A percentile compares a stretch with the other conserved stretches of the same genome.
Evolutionary conservation across 2,329 filamentous ascomycete genomes (phyloP).

Genomic region (Nigrospora oryzae): DNA sequence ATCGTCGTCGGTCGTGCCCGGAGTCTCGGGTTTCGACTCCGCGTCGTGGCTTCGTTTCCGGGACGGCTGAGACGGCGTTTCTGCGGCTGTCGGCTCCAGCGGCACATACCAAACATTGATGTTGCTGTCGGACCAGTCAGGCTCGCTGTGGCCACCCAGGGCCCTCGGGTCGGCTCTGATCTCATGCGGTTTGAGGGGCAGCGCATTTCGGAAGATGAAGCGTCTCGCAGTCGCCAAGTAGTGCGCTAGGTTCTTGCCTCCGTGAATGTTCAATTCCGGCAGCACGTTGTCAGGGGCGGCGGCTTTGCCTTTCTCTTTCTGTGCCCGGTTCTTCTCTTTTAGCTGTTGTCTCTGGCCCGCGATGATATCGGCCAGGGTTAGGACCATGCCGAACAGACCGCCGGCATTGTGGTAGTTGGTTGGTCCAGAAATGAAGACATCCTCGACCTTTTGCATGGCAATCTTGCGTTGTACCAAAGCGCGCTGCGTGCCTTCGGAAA

Average conservation of each 20-base stretch:
- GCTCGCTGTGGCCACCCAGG: conserved; percentile 36
- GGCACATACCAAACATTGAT: conserved; percentile 82
- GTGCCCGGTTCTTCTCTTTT: conserved; percentile 25
- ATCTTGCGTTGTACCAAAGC: conserved; percentile 61
- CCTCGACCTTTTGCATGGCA: conserved; percentile 55
- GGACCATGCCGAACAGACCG: conserved; percentile 74
- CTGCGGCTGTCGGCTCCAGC: conserved; percentile 28
- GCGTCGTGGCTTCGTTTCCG: conserved; percentile 36
- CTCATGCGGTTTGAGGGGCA: conserved; percentile 67
- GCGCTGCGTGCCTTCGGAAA: conserved; percentile 79
- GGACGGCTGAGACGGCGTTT: conserved; percentile 9
- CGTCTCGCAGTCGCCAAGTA: conserved; percentile 72
- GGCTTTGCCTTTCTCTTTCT: conserved; percentile 25
- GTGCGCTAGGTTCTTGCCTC: conserved; percentile 72
- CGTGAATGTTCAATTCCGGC: conserved; percentile 58
- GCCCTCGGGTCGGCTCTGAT: conserved; percentile 39
- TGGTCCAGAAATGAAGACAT: conserved; percentile 76
- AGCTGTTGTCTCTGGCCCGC: conserved; percentile 34
- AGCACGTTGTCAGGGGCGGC: conserved; percentile 7
- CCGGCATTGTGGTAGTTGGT: conserved; percentile 70
- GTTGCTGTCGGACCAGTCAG: conserved; percentile 68
- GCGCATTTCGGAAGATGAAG: conserved; percentile 79
- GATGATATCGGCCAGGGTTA: conserved; percentile 69
- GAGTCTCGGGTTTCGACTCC: conserved; percentile 17
- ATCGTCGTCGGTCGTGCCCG: conserved; percentile 19